These are phyloP conservation scores for Hymenochaete sp. DNA, from an alignment of 1,284 basidiomycete genomes.

Conservation along the genomic window DNA sequence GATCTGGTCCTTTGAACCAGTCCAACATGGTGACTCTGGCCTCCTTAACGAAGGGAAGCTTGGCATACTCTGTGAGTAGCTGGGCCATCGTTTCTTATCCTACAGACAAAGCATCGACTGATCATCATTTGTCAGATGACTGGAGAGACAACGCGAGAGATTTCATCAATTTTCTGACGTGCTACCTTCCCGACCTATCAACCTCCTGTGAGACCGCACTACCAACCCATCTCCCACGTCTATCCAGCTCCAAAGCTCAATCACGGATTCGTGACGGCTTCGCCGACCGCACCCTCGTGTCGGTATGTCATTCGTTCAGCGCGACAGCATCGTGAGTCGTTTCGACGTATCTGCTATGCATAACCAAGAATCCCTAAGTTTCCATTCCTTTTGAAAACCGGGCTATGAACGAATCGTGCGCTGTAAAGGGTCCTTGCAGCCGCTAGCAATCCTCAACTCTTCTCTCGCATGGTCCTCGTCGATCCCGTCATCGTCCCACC, in stretches of 20 bases:
- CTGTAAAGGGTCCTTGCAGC: constrained; percentile 47
- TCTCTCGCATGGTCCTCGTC: constrained; percentile 65
- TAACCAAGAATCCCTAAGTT: neutral
- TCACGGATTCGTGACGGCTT: constrained; percentile 27
- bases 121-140: constrained; percentile 31
- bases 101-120: neutral
- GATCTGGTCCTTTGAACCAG: constrained; percentile 48
- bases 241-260: constrained; percentile 36
- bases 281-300: constrained; percentile 39
- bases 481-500: constrained; percentile 64
- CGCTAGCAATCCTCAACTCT: constrained; percentile 54
- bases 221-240: constrained; percentile 16
- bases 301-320: constrained; percentile 45
- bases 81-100: neutral
- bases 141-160: constrained; percentile 46
- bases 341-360: neutral
- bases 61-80: constrained; percentile 34
- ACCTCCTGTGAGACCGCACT: constrained; percentile 1
- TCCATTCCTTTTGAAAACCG: neutral
- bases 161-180: constrained; percentile 38
- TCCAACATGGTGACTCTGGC: constrained; percentile 46
- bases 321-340: constrained; percentile 47
- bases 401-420: neutral
- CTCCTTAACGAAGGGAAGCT: constrained; percentile 40
- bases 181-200: constrained; percentile 29